A percentile compares a stretch with the other conserved stretches of the same genome.
These are phyloP conservation scores for Arachis monticola DNA, from an alignment of 331 rosid genomes.

Conservation along the genomic window DNA sequence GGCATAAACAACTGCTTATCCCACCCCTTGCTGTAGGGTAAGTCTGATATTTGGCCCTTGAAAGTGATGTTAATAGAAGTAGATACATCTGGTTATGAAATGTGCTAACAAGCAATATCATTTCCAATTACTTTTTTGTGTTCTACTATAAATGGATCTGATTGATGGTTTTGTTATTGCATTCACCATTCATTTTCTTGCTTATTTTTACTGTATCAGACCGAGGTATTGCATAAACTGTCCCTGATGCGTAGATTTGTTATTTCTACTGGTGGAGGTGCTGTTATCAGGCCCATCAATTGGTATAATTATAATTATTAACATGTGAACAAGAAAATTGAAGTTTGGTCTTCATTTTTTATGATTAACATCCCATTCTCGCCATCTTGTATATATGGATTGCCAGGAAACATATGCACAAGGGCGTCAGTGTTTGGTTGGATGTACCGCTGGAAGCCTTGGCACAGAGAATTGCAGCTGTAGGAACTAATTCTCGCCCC, in stretches of 20 bases:
- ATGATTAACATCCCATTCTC: slow-evolving; percentile 14
- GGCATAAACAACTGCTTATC: slow-evolving; percentile 13
- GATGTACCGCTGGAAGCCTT: slow-evolving; percentile 92
- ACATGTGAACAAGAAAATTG: slow-evolving; percentile 1
- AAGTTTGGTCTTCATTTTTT: slow-evolving; percentile 6
- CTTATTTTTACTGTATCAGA: slow-evolving; percentile 57
- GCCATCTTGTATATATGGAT: slow-evolving; percentile 28
- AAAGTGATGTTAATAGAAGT: slow-evolving; percentile 13
- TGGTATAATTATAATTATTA: slow-evolving; percentile 56
- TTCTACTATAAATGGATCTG: neutral
- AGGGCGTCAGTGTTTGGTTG: slow-evolving; percentile 88
- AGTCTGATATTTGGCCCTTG: slow-evolving; percentile 23
- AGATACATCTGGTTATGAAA: slow-evolving; percentile 19
- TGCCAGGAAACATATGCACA: slow-evolving; percentile 86
- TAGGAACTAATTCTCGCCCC: slow-evolving; percentile 90
- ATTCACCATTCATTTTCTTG: slow-evolving; percentile 28
- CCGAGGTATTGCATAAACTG: slow-evolving; percentile 67
- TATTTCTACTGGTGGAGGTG: slow-evolving; percentile 98
- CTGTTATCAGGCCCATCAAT: slow-evolving; percentile 80
- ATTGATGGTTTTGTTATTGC: slow-evolving; percentile 13
- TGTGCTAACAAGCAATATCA: slow-evolving; percentile 22
- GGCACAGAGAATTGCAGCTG: slow-evolving; percentile 87
- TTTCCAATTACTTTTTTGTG: slow-evolving; percentile 11
- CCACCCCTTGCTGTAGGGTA: neutral
- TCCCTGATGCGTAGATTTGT: slow-evolving; percentile 66